These are phyloP conservation scores for Ballota nigra DNA, from an alignment of 257 asterid genomes.

Conservation along the genomic window DNA sequence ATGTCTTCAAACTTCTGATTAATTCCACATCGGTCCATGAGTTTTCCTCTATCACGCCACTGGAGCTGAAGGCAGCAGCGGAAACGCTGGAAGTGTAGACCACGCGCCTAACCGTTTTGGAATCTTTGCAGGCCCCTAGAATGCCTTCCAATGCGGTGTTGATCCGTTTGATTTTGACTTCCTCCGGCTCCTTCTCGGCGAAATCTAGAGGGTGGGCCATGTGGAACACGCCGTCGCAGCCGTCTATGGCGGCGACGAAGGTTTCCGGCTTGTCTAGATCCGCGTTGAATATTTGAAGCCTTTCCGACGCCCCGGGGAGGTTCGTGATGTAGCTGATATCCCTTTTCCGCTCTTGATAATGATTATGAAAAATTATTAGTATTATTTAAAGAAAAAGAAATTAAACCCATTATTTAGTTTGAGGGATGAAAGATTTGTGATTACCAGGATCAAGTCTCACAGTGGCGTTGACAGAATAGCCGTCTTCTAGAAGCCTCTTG, in stretches of 20 bases:
- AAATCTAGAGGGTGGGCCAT: slow-evolving; percentile 68
- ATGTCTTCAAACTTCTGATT: slow-evolving; percentile 23
- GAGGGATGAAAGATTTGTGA: background rate
- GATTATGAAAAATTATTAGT: too few species aligned
- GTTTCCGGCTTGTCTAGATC: slow-evolving; percentile 51
- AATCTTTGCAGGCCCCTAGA: slow-evolving; percentile 40
- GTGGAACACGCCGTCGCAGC: slow-evolving; percentile 71
- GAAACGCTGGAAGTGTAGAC: slow-evolving; percentile 55
- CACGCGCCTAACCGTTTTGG: slow-evolving; percentile 48
- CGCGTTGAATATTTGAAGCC: slow-evolving; percentile 53
- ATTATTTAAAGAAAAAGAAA: too few species aligned
- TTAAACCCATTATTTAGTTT: background rate
- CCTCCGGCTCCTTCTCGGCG: slow-evolving; percentile 46
- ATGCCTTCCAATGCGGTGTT: slow-evolving; percentile 39
- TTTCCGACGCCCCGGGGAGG: slow-evolving; percentile 50
- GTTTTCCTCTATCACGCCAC: slow-evolving; percentile 30
- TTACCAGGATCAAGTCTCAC: slow-evolving; percentile 12
- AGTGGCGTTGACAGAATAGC: slow-evolving; percentile 46
- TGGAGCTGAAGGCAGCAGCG: slow-evolving; percentile 20
- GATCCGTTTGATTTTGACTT: slow-evolving; percentile 29
- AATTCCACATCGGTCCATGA: slow-evolving; percentile 43
- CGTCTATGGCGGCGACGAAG: slow-evolving; percentile 48
- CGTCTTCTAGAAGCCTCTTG: slow-evolving; percentile 46
- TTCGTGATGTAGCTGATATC: slow-evolving; percentile 52
- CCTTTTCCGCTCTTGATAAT: background rate